A percentile compares a stretch with the other conserved stretches of the same genome.
Evolutionary conservation across 768 basidiomycete species (phyloP).

Genomic region (Termitomyces sp.): DNA sequence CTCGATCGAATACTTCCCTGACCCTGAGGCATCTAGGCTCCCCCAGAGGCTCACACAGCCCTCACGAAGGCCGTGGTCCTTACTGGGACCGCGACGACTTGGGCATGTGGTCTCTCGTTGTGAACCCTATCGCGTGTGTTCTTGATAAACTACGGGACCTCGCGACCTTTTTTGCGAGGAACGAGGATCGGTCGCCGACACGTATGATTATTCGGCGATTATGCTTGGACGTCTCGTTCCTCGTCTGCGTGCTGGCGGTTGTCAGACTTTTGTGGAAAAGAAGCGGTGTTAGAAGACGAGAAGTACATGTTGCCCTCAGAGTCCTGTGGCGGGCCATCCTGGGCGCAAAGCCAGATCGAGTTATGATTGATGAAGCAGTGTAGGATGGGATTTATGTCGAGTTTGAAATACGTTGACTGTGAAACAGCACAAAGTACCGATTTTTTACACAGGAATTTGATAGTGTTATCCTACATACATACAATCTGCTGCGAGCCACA

Average conservation of each 20-base stretch:
- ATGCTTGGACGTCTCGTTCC: conserved; percentile 73
- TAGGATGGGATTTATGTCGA: conserved; percentile 12
- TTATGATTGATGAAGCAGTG: conserved; percentile 48
- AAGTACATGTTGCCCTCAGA: conserved; percentile 58
- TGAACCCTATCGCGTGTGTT: conserved; percentile 56
- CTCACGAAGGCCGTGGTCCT: conserved; percentile 27
- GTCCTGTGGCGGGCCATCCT: conserved; percentile 67
- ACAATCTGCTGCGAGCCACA: neutral
- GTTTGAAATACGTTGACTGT: neutral
- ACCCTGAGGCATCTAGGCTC: conserved; percentile 34
- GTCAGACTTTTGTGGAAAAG: conserved; percentile 57
- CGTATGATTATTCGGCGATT: conserved; percentile 66
- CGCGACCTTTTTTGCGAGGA: conserved; percentile 50
- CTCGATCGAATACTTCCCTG: conserved; percentile 32
- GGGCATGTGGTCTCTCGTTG: conserved; percentile 75
- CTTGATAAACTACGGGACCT: conserved; percentile 43
- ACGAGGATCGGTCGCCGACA: conserved; percentile 59
- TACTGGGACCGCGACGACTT: conserved; percentile 76
- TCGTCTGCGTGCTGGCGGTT: conserved; percentile 56
- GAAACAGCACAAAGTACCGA: neutral
- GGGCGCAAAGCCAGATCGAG: conserved; percentile 42
- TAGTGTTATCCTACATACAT: conserved; percentile 1
- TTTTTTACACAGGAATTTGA: conserved; percentile 5
- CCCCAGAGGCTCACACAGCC: conserved; percentile 38
- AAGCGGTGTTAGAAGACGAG: conserved; percentile 63